These are phyloP conservation scores for Calonectria ilicicola DNA, from an alignment of 2,329 filamentous ascomycete genomes.

Conservation along the genomic window DNA sequence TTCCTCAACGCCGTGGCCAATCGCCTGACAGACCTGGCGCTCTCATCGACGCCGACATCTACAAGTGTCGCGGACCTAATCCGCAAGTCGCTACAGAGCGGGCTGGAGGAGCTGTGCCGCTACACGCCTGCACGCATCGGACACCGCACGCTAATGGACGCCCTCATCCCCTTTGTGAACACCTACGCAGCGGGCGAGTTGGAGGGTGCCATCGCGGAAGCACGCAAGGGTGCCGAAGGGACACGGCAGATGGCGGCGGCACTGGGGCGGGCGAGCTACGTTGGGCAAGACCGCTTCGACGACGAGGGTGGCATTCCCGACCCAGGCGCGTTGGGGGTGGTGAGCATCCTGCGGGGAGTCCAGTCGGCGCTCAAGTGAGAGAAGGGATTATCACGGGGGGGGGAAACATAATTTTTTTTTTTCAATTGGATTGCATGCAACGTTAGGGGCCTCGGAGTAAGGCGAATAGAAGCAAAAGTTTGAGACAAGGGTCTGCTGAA, in stretches of 20 bases:
- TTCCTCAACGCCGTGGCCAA: slow-evolving; percentile 78
- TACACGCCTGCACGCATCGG: slow-evolving; percentile 81
- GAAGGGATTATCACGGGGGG: not conserved
- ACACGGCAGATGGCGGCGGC: slow-evolving; percentile 82
- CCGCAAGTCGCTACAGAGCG: slow-evolving; percentile 28
- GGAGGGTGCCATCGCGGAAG: slow-evolving; percentile 50
- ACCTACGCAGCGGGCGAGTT: slow-evolving; percentile 65
- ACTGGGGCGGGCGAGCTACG: slow-evolving; percentile 80
- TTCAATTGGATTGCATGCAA: not conserved
- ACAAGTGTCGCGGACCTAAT: slow-evolving; percentile 19
- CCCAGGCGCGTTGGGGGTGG: slow-evolving; percentile 67
- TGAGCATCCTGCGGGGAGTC: slow-evolving; percentile 39
- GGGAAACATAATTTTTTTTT: not conserved
- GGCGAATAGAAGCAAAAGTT: slow-evolving; percentile 6
- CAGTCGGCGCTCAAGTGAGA: slow-evolving; percentile 11
- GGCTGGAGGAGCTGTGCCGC: slow-evolving; percentile 38
- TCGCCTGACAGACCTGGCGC: slow-evolving; percentile 30
- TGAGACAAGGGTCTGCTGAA: not conserved
- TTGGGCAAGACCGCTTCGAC: slow-evolving; percentile 76
- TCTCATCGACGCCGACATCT: not conserved
- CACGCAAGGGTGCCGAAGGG: slow-evolving; percentile 63
- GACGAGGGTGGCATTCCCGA: slow-evolving; percentile 63
- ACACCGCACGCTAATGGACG: slow-evolving; percentile 80
- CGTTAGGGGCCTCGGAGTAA: not conserved
- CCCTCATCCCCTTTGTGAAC: slow-evolving; percentile 76